Evolutionary conservation across 306 rosid genomes (phyloP), one percentile per base, ranked within the genome.

Genomic region (Rubus idaeus): DNA sequence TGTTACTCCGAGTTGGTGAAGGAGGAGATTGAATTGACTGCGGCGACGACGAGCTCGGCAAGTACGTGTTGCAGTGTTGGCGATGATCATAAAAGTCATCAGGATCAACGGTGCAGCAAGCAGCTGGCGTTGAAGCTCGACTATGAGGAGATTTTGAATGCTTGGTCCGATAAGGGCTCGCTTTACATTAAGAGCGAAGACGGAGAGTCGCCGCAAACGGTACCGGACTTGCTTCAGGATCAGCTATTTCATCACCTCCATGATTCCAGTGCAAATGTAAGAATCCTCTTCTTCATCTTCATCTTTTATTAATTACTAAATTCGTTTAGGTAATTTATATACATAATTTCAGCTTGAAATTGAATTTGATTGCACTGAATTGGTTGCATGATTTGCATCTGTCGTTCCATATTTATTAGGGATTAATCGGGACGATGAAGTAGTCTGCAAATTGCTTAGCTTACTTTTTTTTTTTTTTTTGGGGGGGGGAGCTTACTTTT

Each of bases 161-260:
- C 96, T 65, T 96, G 99, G 99, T 89, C 98, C 21, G 94, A 90
- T 58, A 88, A 92, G 73, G 94, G 96, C 26, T 75, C 99, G 6
- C 89, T 92, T 9, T 92, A 62, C 61, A 83, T 96, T 5, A 39
- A 63, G 14, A 37, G 45, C 45, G 86, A 79, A 17, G 85, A 75
- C 3, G 87, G 75, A 4, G 91, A 84, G 67, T 65, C 85, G 10
- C 94, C 93, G 53, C 97, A 88, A 41, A 77, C 81, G n/a, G 97
- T 92, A 0, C 96, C 97, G 20, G 85, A 88, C 66, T 84, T 90
- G 42, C 51, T n/a, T 40, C 71, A 61, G 7, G 78, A 80, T 70
- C 51, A 58, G 55, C 26, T 10, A 14, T 61, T 78, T 35, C 45
- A 20, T 37, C 69, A 63, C 11, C 45, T 72, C 21, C 47, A 74